Evolutionary conservation across 148 eudicot genomes (phyloP).

Genomic region (Tetragonia tetragonoides): DNA sequence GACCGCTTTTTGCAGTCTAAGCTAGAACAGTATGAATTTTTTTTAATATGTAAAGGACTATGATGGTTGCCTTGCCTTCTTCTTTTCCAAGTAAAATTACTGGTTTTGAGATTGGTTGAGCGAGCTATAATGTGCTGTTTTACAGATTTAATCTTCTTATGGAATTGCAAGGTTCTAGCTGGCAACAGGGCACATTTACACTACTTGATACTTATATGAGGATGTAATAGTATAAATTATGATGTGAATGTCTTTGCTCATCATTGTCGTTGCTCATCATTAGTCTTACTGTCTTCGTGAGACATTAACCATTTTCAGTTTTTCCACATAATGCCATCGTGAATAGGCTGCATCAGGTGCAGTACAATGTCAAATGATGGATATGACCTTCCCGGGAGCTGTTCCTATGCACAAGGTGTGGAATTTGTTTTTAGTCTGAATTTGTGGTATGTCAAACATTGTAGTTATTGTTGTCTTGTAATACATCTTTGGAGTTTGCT

Average conservation of each 20-base stretch:
- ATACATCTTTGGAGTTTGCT: slow-evolving; percentile 8
- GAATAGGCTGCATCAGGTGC: slow-evolving; percentile 91
- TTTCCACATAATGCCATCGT: slow-evolving; percentile 13
- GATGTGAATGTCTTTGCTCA: neutral
- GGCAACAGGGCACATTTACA: neutral
- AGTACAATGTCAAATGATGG: slow-evolving; percentile 96
- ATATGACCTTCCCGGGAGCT: slow-evolving; percentile 71
- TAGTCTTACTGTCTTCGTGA: slow-evolving; percentile 1
- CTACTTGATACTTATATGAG: neutral
- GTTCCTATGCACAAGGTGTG: slow-evolving; percentile 97
- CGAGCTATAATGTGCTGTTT: neutral
- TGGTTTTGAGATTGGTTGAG: no score
- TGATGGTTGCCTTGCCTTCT: neutral
- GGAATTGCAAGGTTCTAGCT: neutral
- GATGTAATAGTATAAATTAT: neutral
- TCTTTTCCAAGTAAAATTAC: neutral
- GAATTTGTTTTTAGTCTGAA: neutral
- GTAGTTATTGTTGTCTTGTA: neutral
- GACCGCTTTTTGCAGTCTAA: neutral
- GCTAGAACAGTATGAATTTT: no score
- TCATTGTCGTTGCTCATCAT: neutral
- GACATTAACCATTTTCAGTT: neutral
- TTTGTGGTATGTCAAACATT: neutral
- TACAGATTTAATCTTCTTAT: neutral
- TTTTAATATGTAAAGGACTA: neutral